phyloP scores from a whole-genome alignment of 228 moss, liverwort and hornwort species.

The Sphagnum fallax region DNA sequence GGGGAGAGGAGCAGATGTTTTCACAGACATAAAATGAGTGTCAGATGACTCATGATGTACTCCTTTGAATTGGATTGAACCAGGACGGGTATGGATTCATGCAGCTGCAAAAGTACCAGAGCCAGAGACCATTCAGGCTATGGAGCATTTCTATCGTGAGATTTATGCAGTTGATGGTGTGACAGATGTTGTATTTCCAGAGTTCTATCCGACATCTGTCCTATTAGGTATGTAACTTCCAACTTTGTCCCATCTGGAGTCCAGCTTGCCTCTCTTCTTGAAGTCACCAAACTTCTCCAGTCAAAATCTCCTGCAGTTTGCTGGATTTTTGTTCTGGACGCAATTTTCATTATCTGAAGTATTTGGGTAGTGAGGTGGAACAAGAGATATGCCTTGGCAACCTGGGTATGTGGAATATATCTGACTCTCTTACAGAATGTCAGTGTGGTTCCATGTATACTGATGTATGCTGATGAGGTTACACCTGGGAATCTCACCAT shows the following conservation, averaged over 20 bases:
- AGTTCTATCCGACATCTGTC: slow-evolving; percentile 37
- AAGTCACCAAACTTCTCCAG: no score
- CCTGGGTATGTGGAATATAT: no score
- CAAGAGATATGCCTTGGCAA: not conserved
- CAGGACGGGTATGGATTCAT: slow-evolving; percentile 50
- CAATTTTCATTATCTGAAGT: no score
- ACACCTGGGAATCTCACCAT: no score
- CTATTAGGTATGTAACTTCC: slow-evolving; percentile 27
- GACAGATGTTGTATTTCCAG: slow-evolving; percentile 26
- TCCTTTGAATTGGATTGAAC: not conserved
- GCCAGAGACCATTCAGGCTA: slow-evolving; percentile 19
- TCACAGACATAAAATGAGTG: not conserved
- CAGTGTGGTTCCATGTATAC: no score
- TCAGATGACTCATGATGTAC: not conserved
- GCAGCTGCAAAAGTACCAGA: slow-evolving; percentile 44
- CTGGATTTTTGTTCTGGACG: no score
- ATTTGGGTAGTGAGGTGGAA: no score
- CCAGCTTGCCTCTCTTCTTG: not conserved
- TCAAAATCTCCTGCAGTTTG: no score
- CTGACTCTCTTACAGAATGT: no score
- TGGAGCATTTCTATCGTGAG: slow-evolving; percentile 45
- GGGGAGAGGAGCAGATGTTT: no score
- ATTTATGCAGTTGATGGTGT: slow-evolving; percentile 34
- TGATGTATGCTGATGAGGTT: no score
- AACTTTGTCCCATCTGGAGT: not conserved